phyloP scores from a whole-genome alignment of 2,329 filamentous ascomycete genomes.

The Colletotrichum echinochloae region DNA sequence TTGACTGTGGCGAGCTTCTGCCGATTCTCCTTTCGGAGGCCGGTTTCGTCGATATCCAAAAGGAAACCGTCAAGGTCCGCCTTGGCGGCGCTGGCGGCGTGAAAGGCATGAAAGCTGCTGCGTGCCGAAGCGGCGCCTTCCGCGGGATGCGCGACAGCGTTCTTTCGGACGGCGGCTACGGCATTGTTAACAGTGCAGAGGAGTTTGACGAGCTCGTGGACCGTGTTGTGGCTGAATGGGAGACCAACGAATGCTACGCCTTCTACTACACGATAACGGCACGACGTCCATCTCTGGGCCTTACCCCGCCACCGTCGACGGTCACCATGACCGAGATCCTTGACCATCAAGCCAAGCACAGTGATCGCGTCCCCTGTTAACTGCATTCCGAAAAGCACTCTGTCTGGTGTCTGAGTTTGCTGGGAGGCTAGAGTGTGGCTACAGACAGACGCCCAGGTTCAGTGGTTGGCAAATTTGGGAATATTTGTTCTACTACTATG shows the following conservation, averaged over 20 bases:
- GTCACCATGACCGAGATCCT: neutral
- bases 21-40: neutral
- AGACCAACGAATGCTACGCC: conserved; percentile 5
- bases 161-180: neutral
- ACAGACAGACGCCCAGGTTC: neutral
- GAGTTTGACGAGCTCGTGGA: neutral
- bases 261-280: conserved; percentile 6
- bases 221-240: neutral
- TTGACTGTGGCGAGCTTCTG: conserved; percentile 1
- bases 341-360: neutral
- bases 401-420: neutral
- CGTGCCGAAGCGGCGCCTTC: conserved; percentile 3
- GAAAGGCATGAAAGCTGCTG: neutral
- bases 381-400: neutral
- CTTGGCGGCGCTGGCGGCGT: neutral
- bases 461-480: neutral
- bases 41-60: neutral
- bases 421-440: neutral
- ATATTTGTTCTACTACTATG: neutral
- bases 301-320: neutral
- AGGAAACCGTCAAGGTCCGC: neutral
- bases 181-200: neutral
- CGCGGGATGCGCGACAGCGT: conserved; percentile 11
- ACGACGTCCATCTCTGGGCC: neutral
- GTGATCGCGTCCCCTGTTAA: no score